A percentile compares a stretch with the other conserved stretches of the same genome.
phyloP scores from a whole-genome alignment of 2,329 filamentous ascomycete genomes.

The Epichloe sylvatica region DNA sequence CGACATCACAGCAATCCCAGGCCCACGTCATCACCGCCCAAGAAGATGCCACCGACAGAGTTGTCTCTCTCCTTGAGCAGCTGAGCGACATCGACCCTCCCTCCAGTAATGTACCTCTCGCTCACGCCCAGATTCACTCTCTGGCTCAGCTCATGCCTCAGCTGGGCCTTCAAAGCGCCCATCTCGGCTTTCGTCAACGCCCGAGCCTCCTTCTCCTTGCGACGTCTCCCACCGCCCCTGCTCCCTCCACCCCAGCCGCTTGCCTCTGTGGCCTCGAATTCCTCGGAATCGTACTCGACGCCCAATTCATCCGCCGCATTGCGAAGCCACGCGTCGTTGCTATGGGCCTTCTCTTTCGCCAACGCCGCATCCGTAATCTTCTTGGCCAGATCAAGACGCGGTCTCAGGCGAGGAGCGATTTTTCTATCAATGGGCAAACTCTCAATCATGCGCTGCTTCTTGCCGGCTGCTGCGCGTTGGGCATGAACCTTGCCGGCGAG shows the following conservation, averaged over 20 bases:
- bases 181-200: slow-evolving; percentile 61
- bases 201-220: slow-evolving; percentile 58
- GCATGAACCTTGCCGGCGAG: slow-evolving; percentile 82
- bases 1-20: slow-evolving; percentile 10
- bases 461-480: slow-evolving; percentile 32
- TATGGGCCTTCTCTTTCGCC: slow-evolving; percentile 75
- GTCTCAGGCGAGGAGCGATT: slow-evolving; percentile 61
- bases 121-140: slow-evolving; percentile 80
- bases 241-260: slow-evolving; percentile 49
- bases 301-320: slow-evolving; percentile 83
- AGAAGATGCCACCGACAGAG: slow-evolving; percentile 17
- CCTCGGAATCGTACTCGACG: slow-evolving; percentile 84
- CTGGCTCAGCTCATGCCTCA: slow-evolving; percentile 55
- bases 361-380: slow-evolving; percentile 68
- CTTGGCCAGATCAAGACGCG: slow-evolving; percentile 69
- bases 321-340: slow-evolving; percentile 73
- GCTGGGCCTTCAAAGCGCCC: slow-evolving; percentile 52
- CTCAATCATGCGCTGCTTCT: slow-evolving; percentile 50
- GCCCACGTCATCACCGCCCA: slow-evolving; percentile 27
- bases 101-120: slow-evolving; percentile 71
- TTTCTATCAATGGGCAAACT: slow-evolving; percentile 74
- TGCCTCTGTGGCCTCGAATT: slow-evolving; percentile 64
- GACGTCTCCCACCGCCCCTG: slow-evolving; percentile 57
- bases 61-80: slow-evolving; percentile 49
- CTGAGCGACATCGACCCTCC: slow-evolving; percentile 68